Conservation (phyloP, 148 eudicot species). For the Camellia lanceoleosa region DNA sequence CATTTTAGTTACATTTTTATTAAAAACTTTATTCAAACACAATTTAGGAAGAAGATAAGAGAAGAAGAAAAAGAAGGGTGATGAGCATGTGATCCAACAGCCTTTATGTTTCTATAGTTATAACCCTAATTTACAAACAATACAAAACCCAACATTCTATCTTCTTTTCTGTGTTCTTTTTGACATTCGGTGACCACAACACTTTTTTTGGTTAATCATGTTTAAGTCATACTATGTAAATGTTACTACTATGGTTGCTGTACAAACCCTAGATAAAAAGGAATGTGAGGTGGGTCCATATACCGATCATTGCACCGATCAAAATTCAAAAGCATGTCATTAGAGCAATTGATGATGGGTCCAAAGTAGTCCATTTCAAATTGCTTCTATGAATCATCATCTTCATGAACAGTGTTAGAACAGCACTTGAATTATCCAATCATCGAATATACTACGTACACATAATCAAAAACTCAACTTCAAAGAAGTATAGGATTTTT, state of each 20-base stretch:
- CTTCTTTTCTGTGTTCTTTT: constrained; percentile 12
- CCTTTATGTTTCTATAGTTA: constrained; percentile 54
- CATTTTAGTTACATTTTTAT: too few relatives aligned
- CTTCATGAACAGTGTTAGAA: neutral
- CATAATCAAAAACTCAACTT: neutral
- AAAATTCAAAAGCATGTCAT: neutral
- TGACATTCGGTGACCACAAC: constrained; percentile 23
- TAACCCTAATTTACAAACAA: constrained; percentile 7
- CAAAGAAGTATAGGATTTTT: neutral
- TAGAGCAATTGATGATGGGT: neutral
- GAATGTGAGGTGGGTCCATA: neutral
- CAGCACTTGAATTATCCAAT: neutral
- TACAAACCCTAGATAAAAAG: too few relatives aligned
- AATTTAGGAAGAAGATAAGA: constrained; percentile 56
- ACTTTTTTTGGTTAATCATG: constrained; percentile 35
- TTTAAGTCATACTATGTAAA: constrained; percentile 23
- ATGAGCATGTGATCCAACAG: constrained; percentile 64
- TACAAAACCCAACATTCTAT: constrained; percentile 18
- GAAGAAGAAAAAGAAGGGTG: constrained; percentile 46
- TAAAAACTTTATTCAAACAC: constrained; percentile 26
- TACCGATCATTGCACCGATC: neutral
- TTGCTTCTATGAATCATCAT: neutral
- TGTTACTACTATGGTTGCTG: neutral
- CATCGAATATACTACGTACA: neutral
- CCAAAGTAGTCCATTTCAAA: neutral